Base-by-base conservation (phyloP, 169 alveolate species). In the Cryptosporidium viatorum region DNA sequence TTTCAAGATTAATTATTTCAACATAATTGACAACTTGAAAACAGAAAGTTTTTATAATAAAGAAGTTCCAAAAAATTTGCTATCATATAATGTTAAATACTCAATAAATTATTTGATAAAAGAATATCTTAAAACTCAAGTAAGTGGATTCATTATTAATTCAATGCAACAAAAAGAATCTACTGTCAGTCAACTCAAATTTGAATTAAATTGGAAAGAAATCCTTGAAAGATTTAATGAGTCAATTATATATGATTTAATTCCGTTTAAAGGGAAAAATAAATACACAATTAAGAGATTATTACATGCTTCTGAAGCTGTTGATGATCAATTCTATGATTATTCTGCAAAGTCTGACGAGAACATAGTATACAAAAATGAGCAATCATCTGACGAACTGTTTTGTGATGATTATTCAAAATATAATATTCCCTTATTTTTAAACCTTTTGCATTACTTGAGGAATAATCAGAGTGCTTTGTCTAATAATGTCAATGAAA, bases 141-240 rank as follows among this genome's bases (percentile, higher is more conserved):
- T 1, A 52, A 35, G 23, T n/a, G 65, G 0, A 10, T 21, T 18
- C 23, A 4, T 26, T 16, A 31, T 33, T 29, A 37, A 65, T 37
- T 65, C 48, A 4, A 12, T 7, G 0, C 48, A 23, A 65, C 51
- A 65, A 31, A 33, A 65, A 29, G 71, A 21, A 26, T n/a, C 6
- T 59, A 4, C 12, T 48, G 8, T 48, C 55, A 26, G 21, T 55
- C 31, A 55, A 29, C 21, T 58, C 21, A 23, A 26, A 31, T 73
- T 73, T 55, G 52, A 51, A 6, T 23, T 73, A 8, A 41, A 73
- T 51, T 73, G 86, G 86, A 55, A 73, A 7, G 21, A 73, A 31
- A 73, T 73, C 23, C 55, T 73, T 29, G 71, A 58, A 2, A 33
- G 26, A 29, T 73, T 29, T 12, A 52, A n/a, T 23, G 14, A 73